Base-by-base conservation (phyloP, 352 stramenopile genomes). In the Thraustochytrium striatum region DNA sequence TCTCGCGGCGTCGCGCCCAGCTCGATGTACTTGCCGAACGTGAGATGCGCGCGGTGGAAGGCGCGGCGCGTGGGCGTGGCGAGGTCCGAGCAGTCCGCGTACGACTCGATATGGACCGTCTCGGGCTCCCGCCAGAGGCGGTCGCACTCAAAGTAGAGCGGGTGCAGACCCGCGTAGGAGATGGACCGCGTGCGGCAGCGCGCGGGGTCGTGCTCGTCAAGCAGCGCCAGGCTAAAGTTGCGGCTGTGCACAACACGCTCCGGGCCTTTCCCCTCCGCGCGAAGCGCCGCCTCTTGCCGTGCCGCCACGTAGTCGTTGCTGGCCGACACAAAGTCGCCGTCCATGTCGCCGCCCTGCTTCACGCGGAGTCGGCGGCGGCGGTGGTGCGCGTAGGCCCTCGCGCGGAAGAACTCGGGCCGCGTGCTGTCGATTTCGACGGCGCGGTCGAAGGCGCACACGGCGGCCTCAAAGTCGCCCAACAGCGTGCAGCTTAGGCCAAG, bases 321-420 rank as follows among this genome's bases (percentile, higher is more conserved):
- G 39, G 65, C 65, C 8, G 65, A 35, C 41, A 39, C 43, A 30
- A 75, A 75, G 65, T 75, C 65, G 21, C 65, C 65, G 21, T 5
- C 19, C 9, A 58, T 7, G 16, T 36, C 36, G 8, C 19, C 50
- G 8, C 30, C 35, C 16, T 28, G n/a, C 9, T 39, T 65, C 8
- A 30, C 19, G 35, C 61, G 25, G 32, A 19, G 3, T 35, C 53
- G 25, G 5, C 5, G 5, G 25, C 65, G 28, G 13, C 65, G 65
- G n/a, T 32, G 52, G 32, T 62, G 52, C 2, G 65, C 65, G 7
- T 55, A 50, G 11, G 65, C 65, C 1, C 65, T 30, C 0, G 65
- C 65, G 7, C 65, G 44, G 36, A 43, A 61, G 36, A 62, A 75
- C 21, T 75, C 65, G 7, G 44, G 44, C 9, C 65, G 28, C 21